Conservation (phyloP, 495 filamentous ascomycete genomes). For the Podospora anserina region DNA sequence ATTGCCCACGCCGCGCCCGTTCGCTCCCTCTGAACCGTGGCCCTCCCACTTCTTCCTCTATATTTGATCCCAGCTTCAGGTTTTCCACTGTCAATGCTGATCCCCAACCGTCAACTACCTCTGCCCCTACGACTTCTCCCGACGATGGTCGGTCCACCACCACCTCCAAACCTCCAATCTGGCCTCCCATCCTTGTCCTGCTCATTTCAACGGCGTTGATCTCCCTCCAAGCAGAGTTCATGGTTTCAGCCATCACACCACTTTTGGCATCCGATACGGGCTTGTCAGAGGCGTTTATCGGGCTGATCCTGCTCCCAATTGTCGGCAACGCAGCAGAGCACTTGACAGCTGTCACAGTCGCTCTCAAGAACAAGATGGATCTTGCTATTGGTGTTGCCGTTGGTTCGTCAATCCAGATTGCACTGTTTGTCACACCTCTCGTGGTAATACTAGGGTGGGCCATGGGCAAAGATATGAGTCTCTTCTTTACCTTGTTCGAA, state of each 20-base stretch:
- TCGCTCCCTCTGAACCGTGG: not conserved
- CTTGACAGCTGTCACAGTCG: slow-evolving; percentile 83
- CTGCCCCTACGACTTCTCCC: slow-evolving; percentile 13
- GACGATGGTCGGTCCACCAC: slow-evolving; percentile 9
- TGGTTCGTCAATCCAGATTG: slow-evolving; percentile 83
- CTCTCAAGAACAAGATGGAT: slow-evolving; percentile 95
- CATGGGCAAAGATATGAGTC: slow-evolving; percentile 74
- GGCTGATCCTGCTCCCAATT: slow-evolving; percentile 83
- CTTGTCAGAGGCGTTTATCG: slow-evolving; percentile 77
- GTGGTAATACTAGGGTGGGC: slow-evolving; percentile 88
- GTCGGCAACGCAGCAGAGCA: slow-evolving; percentile 93
- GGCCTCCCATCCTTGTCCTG: slow-evolving; percentile 34
- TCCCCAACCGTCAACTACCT: not conserved
- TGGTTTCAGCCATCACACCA: slow-evolving; percentile 73
- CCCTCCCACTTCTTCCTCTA: not conserved
- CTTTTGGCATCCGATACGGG: slow-evolving; percentile 57
- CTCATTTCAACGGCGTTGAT: slow-evolving; percentile 75
- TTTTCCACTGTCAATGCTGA: not conserved
- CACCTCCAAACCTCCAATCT: not conserved
- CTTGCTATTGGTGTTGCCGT: slow-evolving; percentile 86
- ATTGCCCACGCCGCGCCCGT: not conserved
- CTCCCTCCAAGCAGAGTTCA: slow-evolving; percentile 82
- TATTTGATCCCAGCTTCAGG: not conserved
- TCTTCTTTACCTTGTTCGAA: slow-evolving; percentile 92
- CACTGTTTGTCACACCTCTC: slow-evolving; percentile 84